Conservation (phyloP, 306 rosid species). For the Chamaecrista fasciculata region DNA sequence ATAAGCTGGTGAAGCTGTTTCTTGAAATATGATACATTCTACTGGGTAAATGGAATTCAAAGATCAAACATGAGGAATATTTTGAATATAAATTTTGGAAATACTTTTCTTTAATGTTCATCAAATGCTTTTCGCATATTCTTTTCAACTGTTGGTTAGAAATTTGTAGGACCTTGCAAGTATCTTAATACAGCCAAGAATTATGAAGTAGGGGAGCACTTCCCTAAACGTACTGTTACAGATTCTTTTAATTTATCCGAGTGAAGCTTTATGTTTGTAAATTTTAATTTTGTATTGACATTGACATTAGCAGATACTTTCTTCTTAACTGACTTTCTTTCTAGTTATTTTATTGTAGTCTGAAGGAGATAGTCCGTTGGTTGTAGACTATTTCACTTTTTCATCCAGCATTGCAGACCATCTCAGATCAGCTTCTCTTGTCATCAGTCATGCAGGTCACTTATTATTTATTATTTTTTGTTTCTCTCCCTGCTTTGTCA, state of each 20-base stretch:
- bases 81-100: background rate
- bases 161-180: too few relatives aligned
- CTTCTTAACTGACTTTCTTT: background rate
- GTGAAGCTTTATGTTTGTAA: background rate
- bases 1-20: background rate
- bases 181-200: background rate
- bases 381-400: constrained; percentile 74
- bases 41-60: background rate
- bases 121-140: too few relatives aligned
- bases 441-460: constrained; percentile 80
- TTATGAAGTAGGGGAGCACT: background rate
- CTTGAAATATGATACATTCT: background rate
- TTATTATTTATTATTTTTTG: background rate
- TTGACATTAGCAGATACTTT: background rate
- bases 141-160: too few relatives aligned
- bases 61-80: background rate
- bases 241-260: too few relatives aligned
- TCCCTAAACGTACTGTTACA: background rate
- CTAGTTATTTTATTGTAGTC: constrained; percentile 37
- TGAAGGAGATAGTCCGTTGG: constrained; percentile 56
- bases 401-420: constrained; percentile 87
- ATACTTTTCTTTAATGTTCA: background rate
- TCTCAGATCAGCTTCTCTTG: constrained; percentile 82
- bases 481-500: background rate
- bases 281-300: background rate